phyloP scores from a whole-genome alignment of 768 basidiomycete genomes.

The Jaapia argillacea region DNA sequence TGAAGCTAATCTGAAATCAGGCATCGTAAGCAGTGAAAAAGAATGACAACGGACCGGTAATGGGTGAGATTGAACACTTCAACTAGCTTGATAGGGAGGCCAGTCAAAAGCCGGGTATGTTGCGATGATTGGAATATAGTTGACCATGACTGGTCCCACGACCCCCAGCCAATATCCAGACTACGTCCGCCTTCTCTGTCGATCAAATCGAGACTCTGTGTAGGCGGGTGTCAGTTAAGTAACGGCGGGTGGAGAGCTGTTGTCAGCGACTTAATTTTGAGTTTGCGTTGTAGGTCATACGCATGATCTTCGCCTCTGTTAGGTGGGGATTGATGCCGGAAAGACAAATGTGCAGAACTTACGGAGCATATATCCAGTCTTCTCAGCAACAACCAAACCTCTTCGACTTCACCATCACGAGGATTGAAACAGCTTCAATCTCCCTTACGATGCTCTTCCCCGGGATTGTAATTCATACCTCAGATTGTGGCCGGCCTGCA shows the following conservation, averaged over 20 bases:
- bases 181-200: conserved; percentile 14
- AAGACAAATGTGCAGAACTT: no score
- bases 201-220: conserved; percentile 4
- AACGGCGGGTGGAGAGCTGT: neutral
- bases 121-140: conserved; percentile 12
- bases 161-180: conserved; percentile 4
- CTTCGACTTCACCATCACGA: no score
- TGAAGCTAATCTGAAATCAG: conserved; percentile 22
- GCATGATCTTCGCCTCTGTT: no score
- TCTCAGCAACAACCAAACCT: no score
- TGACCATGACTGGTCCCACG: conserved; percentile 8
- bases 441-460: no score
- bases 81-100: conserved; percentile 19
- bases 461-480: no score
- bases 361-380: no score
- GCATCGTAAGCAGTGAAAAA: conserved; percentile 6
- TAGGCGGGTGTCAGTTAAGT: neutral
- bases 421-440: no score
- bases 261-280: no score
- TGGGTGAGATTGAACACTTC: conserved; percentile 16
- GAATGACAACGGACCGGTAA: conserved; percentile 17
- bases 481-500: no score
- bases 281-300: no score
- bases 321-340: no score
- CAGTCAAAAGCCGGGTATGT: conserved; percentile 17